Evolutionary conservation across 2,329 filamentous ascomycete genomes (phyloP).

Genomic region (Chrysosphaeria jannelii): DNA sequence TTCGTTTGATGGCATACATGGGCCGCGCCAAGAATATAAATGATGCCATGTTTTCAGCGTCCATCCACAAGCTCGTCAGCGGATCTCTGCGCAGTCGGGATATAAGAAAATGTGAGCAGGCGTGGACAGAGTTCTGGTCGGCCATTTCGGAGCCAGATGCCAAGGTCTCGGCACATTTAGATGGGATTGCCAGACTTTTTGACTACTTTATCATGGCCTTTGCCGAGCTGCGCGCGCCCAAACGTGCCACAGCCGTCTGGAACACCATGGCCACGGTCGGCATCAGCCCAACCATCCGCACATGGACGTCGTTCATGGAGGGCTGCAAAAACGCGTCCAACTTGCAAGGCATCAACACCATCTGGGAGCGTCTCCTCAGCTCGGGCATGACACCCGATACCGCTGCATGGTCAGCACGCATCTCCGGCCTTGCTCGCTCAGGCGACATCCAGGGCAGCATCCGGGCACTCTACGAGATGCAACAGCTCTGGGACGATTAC

Average conservation of each 20-base stretch:
- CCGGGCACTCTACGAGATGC: slow-evolving; percentile 33
- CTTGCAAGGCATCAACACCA: slow-evolving; percentile 23
- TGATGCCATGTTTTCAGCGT: not conserved
- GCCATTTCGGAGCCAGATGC: slow-evolving; percentile 4
- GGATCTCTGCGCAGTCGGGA: slow-evolving; percentile 7
- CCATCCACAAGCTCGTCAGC: slow-evolving; percentile 6
- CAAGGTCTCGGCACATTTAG: slow-evolving; percentile 4
- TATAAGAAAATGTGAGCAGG: slow-evolving; percentile 5
- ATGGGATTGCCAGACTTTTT: slow-evolving; percentile 6
- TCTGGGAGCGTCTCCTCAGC: slow-evolving; percentile 33
- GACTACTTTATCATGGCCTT: slow-evolving; percentile 10
- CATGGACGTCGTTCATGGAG: slow-evolving; percentile 44
- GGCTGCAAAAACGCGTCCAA: slow-evolving; percentile 34
- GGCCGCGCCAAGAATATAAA: not conserved
- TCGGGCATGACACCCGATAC: slow-evolving; percentile 29
- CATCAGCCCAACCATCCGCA: slow-evolving; percentile 26
- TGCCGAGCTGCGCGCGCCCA: slow-evolving; percentile 7
- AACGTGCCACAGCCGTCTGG: slow-evolving; percentile 9
- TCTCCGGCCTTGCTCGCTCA: slow-evolving; percentile 30
- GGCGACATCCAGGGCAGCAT: slow-evolving; percentile 25
- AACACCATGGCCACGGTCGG: slow-evolving; percentile 16
- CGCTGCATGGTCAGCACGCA: slow-evolving; percentile 37
- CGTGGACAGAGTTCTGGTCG: slow-evolving; percentile 8
- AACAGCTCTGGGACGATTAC: slow-evolving; percentile 20
- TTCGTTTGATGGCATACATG: not conserved